These are phyloP conservation scores for Verticillium nonalfalfae DNA, from an alignment of 2,329 filamentous ascomycete genomes.

Conservation along the genomic window DNA sequence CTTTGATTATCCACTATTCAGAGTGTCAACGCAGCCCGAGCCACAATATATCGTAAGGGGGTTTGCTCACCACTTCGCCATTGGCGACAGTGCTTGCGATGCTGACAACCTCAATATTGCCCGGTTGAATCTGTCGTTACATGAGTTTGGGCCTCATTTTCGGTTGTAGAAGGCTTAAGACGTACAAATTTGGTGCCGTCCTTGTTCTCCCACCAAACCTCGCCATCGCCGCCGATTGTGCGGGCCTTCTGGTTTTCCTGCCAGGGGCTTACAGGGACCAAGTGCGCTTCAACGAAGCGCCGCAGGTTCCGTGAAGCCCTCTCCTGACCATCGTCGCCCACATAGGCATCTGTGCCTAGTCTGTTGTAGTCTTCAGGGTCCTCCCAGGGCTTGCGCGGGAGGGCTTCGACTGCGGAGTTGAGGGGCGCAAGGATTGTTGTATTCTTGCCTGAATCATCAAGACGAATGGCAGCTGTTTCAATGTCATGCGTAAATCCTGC, in stretches of 20 bases:
- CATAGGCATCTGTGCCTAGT: slow-evolving; percentile 66
- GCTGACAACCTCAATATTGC: slow-evolving; percentile 67
- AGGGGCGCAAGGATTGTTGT: slow-evolving; percentile 83
- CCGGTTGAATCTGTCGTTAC: slow-evolving; percentile 62
- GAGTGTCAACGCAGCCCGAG: background rate
- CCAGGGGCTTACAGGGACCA: slow-evolving; percentile 75
- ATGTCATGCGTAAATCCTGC: slow-evolving; percentile 74
- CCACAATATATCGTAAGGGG: background rate
- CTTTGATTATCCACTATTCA: slow-evolving; percentile 57
- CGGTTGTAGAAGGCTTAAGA: slow-evolving; percentile 8
- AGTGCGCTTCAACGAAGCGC: slow-evolving; percentile 79
- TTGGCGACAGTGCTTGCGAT: slow-evolving; percentile 75
- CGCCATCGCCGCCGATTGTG: slow-evolving; percentile 56
- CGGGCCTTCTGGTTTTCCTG: slow-evolving; percentile 56
- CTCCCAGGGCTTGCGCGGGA: slow-evolving; percentile 86
- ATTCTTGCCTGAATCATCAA: slow-evolving; percentile 61
- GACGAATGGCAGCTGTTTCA: slow-evolving; percentile 57
- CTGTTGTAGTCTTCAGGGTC: slow-evolving; percentile 64
- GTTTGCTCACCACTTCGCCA: slow-evolving; percentile 62
- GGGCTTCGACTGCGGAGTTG: slow-evolving; percentile 70
- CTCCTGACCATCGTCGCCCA: slow-evolving; percentile 66
- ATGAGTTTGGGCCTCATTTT: background rate
- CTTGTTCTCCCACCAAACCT: slow-evolving; percentile 77
- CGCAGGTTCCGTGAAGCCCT: slow-evolving; percentile 71
- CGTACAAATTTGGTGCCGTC: slow-evolving; percentile 62